A percentile compares a stretch with the other conserved stretches of the same genome.
Evolutionary conservation across 768 basidiomycete genomes (phyloP).

Genomic region (Pleurotus giganteus): DNA sequence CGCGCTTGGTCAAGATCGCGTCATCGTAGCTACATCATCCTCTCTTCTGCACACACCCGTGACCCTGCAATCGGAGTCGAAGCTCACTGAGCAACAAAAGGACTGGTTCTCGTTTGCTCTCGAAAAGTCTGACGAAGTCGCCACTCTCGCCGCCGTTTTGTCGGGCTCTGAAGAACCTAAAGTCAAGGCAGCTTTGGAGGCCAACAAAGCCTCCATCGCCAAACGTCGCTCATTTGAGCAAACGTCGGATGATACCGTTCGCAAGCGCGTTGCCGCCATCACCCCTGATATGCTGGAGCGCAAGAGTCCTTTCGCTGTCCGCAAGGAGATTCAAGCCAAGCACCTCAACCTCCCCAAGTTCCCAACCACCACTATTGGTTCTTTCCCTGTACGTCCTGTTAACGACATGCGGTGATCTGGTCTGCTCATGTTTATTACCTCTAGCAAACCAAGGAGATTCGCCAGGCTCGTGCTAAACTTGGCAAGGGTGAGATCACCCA

Average conservation of each 20-base stretch:
- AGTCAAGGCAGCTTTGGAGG: conserved; percentile 75
- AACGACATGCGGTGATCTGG: not conserved
- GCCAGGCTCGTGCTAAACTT: conserved; percentile 92
- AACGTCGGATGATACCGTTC: conserved; percentile 90
- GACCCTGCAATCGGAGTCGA: conserved; percentile 88
- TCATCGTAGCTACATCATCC: conserved; percentile 93
- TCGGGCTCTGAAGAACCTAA: conserved; percentile 80
- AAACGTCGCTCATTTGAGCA: conserved; percentile 94
- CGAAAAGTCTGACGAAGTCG: conserved; percentile 93
- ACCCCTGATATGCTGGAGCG: conserved; percentile 83
- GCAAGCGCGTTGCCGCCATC: conserved; percentile 93
- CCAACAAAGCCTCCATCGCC: conserved; percentile 85
- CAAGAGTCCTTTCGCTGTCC: conserved; percentile 83
- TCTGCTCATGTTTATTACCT: conserved; percentile 16
- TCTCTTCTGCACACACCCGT: conserved; percentile 99
- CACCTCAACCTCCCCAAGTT: conserved; percentile 92
- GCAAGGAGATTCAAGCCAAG: conserved; percentile 87
- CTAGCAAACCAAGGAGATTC: conserved; percentile 99
- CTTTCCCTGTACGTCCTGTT: conserved; percentile 76
- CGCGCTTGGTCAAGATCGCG: conserved; percentile 79
- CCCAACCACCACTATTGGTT: conserved; percentile 98
- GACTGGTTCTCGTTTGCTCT: conserved; percentile 99
- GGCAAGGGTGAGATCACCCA: conserved; percentile 86
- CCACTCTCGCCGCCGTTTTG: conserved; percentile 79
- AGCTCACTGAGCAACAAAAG: conserved; percentile 84